Base-by-base conservation (phyloP, 2,329 filamentous ascomycete species). In the Septoria linicola region DNA sequence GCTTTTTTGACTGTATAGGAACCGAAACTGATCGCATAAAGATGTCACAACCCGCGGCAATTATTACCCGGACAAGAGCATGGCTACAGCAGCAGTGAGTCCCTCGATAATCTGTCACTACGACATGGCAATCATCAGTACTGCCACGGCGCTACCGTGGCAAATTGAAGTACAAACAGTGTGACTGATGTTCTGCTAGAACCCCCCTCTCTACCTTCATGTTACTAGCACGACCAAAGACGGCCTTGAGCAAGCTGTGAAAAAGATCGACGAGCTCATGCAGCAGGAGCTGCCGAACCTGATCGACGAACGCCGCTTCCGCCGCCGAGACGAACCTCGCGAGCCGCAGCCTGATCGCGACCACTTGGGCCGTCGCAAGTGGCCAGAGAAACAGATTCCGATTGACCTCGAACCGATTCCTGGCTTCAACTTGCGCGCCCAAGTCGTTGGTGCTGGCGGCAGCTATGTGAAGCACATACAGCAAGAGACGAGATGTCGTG, bases 401-500 rank as follows among this genome's bases (percentile, higher is more conserved):
- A 91, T 99, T 62, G 83, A 84, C 57, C 83, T 99, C 51, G 93
- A 97, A 62, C 88, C 92, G 0, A 83, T 97, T 46, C 89, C 85
- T 19, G 93, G 93, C 16, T 99, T 99, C 74, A 99, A 99, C 67
- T 77, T 99, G 41, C 87, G 93, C 58, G 93, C 93, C 45, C 91
- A 97, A 68, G 92, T 99, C 40, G 93, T 99, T 48, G 93, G 93
- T 42, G 88, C 92, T 62, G 90, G 90, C 25, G 93, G 93, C 54
- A 87, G 89, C 36, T 96, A 97, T 67, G 93, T 99, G 55, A 99
- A 99, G 73, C 92, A 96, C 67, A 97, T 99, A 59, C 93, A 97
- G 72, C 85, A 91, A 67, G 90, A 96, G 72, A 97, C 93, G 11
- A 82, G 88, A 56, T 97, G 93, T 70, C 88, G 92, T 62, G 93